These are phyloP conservation scores for Arabidopsis lyrata DNA, from an alignment of 441 rosid genomes.

Conservation along the genomic window DNA sequence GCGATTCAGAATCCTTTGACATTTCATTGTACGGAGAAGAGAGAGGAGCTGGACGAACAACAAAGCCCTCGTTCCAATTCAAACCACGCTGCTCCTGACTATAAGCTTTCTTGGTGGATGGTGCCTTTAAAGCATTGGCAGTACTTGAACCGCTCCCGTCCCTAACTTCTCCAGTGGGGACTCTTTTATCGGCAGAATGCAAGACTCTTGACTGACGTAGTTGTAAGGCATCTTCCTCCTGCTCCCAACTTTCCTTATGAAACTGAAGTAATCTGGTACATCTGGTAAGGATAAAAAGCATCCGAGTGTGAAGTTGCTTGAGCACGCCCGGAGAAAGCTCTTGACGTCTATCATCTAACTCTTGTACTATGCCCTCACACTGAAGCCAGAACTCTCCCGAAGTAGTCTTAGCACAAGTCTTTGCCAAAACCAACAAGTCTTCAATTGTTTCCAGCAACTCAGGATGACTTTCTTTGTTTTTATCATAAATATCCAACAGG, in stretches of 20 bases:
- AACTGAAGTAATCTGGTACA: slow-evolving; percentile 95
- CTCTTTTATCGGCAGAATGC: slow-evolving; percentile 67
- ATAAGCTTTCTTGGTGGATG: slow-evolving; percentile 75
- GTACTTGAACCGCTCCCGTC: slow-evolving; percentile 57
- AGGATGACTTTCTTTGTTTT: slow-evolving; percentile 75
- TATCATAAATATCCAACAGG: slow-evolving; percentile 70
- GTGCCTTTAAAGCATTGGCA: slow-evolving; percentile 56
- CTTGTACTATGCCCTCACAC: slow-evolving; percentile 96
- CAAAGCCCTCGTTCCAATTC: slow-evolving; percentile 64
- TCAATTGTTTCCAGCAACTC: slow-evolving; percentile 83
- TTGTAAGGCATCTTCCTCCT: slow-evolving; percentile 67
- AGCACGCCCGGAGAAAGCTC: slow-evolving; percentile 84
- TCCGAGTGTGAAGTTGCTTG: slow-evolving; percentile 85
- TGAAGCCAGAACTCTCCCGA: slow-evolving; percentile 90
- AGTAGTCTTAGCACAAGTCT: slow-evolving; percentile 70
- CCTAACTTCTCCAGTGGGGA: slow-evolving; percentile 45
- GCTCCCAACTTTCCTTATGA: slow-evolving; percentile 89
- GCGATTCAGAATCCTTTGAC: slow-evolving; percentile 62
- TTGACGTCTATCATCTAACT: slow-evolving; percentile 89
- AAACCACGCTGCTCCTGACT: slow-evolving; percentile 91
- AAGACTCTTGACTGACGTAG: slow-evolving; percentile 75
- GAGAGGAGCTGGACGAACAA: slow-evolving; percentile 47
- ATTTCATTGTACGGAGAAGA: slow-evolving; percentile 43
- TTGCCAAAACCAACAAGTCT: slow-evolving; percentile 82
- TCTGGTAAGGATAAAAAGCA: slow-evolving; percentile 94